Evolutionary conservation across 129 eudicot species (phyloP).

Genomic region (Tagetes patula): DNA sequence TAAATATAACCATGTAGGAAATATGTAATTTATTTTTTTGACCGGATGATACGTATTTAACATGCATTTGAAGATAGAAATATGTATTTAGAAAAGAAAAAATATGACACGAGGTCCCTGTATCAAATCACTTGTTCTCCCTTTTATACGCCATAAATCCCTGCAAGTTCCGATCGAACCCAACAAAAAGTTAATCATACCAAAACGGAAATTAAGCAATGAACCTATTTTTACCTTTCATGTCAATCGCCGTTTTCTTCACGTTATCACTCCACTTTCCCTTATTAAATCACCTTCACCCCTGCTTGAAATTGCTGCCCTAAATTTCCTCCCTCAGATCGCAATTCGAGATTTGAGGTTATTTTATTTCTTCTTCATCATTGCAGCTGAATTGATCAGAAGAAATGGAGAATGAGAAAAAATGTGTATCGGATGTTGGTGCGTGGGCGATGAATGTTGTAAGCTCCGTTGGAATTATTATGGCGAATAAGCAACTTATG

Average conservation of each 20-base stretch:
- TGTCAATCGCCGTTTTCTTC: slow-evolving; percentile 3
- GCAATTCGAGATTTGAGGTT: neutral
- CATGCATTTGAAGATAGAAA: no score
- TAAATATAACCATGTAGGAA: no score
- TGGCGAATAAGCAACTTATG: slow-evolving; percentile 83
- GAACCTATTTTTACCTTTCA: neutral
- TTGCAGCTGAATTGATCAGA: neutral
- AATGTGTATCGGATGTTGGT: slow-evolving; percentile 60
- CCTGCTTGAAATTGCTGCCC: neutral
- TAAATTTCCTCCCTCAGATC: no score
- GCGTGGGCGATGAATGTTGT: slow-evolving; percentile 88
- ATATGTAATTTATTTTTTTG: no score
- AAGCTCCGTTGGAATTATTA: slow-evolving; percentile 81
- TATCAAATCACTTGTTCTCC: neutral
- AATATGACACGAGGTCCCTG: neutral
- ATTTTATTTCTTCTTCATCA: neutral
- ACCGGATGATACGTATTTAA: no score
- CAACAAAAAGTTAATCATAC: neutral
- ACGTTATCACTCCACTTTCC: slow-evolving; percentile 18
- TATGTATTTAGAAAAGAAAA: neutral
- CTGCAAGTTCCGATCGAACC: neutral
- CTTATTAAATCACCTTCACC: neutral
- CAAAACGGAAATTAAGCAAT: neutral
- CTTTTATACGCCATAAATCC: neutral
- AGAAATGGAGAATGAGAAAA: slow-evolving; percentile 65